Conservation (phyloP, 805 yeast genomes). For the Metschnikowia anglica region DNA sequence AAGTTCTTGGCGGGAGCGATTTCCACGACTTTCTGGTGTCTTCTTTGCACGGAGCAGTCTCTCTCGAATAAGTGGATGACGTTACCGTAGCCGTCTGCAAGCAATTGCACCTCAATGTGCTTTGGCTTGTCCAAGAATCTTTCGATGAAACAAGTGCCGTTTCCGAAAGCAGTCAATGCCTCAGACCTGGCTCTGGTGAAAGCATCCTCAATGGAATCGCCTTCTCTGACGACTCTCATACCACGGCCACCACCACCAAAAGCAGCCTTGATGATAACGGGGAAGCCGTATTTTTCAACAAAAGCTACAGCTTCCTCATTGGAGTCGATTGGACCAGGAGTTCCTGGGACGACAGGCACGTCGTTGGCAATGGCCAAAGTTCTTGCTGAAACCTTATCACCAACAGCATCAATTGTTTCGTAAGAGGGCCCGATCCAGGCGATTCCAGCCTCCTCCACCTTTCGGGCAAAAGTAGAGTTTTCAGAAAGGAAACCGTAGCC, state of each 20-base stretch:
- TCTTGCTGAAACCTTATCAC: constrained; percentile 96
- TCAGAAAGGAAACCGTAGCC: constrained; percentile 72
- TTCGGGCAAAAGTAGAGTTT: constrained; percentile 89
- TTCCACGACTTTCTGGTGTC: constrained; percentile 98
- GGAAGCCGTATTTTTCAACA: constrained; percentile 83
- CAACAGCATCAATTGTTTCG: constrained; percentile 86
- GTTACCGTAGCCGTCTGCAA: constrained; percentile 92
- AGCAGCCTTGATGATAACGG: constrained; percentile 97
- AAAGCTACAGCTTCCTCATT: constrained; percentile 77
- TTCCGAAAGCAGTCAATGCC: constrained; percentile 94
- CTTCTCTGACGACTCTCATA: constrained; percentile 98
- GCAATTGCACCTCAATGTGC: constrained; percentile 95
- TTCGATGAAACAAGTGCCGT: constrained; percentile 97
- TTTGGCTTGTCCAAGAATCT: constrained; percentile 93
- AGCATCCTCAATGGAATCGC: constrained; percentile 89
- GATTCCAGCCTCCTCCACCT: constrained; percentile 86
- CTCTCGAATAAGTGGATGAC: constrained; percentile 95
- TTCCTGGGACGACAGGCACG: constrained; percentile 97
- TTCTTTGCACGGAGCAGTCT: constrained; percentile 99
- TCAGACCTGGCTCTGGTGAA: constrained; percentile 91
- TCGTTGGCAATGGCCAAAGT: constrained; percentile 73
- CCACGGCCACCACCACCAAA: constrained; percentile 99
- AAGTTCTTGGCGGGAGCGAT: constrained; percentile 96
- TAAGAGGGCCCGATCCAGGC: constrained; percentile 96
- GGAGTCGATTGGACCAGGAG: constrained; percentile 90